These are phyloP conservation scores for Venturia asperata DNA, from an alignment of 2,329 filamentous ascomycete genomes.

Conservation along the genomic window DNA sequence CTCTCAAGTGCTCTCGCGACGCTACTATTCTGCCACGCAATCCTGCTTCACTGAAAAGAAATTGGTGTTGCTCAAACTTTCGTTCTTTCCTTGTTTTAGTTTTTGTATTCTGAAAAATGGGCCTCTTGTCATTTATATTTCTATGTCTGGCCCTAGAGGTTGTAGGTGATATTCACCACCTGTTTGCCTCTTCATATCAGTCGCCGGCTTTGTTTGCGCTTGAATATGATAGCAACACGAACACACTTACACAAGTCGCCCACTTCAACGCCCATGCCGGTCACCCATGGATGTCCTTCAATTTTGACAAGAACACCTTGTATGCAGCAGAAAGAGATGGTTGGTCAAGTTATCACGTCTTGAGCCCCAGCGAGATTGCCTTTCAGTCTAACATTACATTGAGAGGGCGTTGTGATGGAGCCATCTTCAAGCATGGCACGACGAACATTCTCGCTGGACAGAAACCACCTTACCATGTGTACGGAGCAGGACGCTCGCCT, in stretches of 20 bases:
- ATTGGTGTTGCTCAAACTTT: background rate
- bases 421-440: slow-evolving; percentile 3
- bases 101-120: slow-evolving; percentile 6
- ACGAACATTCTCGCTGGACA: slow-evolving; percentile 9
- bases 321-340: slow-evolving; percentile 16
- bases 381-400: slow-evolving; percentile 9
- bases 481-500: slow-evolving; percentile 13
- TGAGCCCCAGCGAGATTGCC: background rate
- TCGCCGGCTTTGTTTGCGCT: slow-evolving; percentile 13
- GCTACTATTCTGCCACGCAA: background rate
- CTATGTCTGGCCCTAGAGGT: slow-evolving; percentile 1
- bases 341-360: slow-evolving; percentile 11
- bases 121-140: background rate
- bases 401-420: slow-evolving; percentile 13
- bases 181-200: slow-evolving; percentile 74
- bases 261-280: slow-evolving; percentile 14
- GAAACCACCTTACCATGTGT: slow-evolving; percentile 11
- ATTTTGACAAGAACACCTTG: slow-evolving; percentile 2
- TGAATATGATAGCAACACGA: slow-evolving; percentile 8
- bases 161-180: slow-evolving; percentile 51
- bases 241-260: slow-evolving; percentile 1
- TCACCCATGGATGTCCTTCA: slow-evolving; percentile 11
- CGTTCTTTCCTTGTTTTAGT: background rate
- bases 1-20: too few relatives aligned
- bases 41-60: background rate